Base-by-base conservation (phyloP, 129 eudicot genomes). In the Kitagawia praeruptora region DNA sequence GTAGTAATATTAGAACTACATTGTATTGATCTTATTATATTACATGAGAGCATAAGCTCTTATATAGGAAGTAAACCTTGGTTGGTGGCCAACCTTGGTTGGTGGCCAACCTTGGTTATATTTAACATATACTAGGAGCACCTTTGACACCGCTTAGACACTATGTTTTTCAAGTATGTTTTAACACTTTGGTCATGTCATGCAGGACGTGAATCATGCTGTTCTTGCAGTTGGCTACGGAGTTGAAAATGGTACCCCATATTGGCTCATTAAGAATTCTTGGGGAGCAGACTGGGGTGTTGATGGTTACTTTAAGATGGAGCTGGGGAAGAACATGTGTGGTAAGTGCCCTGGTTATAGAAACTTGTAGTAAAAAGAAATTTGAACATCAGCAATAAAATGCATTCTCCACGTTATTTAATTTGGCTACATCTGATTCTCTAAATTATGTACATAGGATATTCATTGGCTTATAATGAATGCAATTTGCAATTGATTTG, bases 161-260 rank as follows among this genome's bases (percentile, higher is more conserved):
- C 28, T 54, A 18, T 78, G 42, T 40, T 4, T n/a, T 34, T 66
- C 2, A 8, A 18, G 5, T 16, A 28, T 75, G 21, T 13, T 11
- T 31, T 28, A 48, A 47, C 56, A 79, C 28, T 42, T 25, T 75
- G 75, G 38, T 80, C 37, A 71, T 51, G 12, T 69, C 69, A 75
- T 80, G 89, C 87, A 96, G 99, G 99, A 96, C 79, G 99, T 96
- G 87, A 96, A 96, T 87, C 98, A 92, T 83, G 99, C 99, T 27
- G 99, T 96, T 77, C 88, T 96, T 81, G 99, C 99, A 23, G 99
- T 96, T 79, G 99, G 99, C 70, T 96, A 96, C 80, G 99, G 99
- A 48, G 98, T 86, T 64, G 99, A 96, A 92, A 48, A 92, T 47
- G 99, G 95, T 51, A 82, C 85, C 63, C 93, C 97, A 5, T 96